Evolutionary conservation across 129 eudicot genomes (phyloP).

Genomic region (Lactuca saligna): DNA sequence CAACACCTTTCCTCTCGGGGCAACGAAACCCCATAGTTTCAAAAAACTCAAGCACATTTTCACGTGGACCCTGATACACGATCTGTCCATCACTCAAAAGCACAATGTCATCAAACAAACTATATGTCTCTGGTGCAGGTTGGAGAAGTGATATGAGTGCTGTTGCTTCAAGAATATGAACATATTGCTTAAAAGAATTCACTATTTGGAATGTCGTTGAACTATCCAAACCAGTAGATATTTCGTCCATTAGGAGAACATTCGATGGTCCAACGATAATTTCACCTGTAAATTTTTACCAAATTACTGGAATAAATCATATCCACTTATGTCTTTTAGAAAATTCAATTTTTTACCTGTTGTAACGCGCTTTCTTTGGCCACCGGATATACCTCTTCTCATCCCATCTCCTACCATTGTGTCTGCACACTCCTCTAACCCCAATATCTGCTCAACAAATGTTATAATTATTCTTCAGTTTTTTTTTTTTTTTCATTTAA

Average conservation of each 20-base stretch:
- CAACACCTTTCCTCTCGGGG: constrained; percentile 82
- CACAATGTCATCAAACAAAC: constrained; percentile 73
- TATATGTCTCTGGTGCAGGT: constrained; percentile 89
- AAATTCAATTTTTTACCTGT: constrained; percentile 47
- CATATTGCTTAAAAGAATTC: constrained; percentile 57
- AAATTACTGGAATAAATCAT: neutral
- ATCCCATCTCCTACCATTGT: constrained; percentile 81
- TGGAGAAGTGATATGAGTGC: constrained; percentile 79
- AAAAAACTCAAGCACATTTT: constrained; percentile 72
- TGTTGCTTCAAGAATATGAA: constrained; percentile 78
- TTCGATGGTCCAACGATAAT: constrained; percentile 88
- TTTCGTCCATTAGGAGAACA: constrained; percentile 90
- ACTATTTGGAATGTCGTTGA: constrained; percentile 82
- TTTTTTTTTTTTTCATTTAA: too few relatives aligned
- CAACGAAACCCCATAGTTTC: constrained; percentile 73
- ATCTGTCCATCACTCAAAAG: constrained; percentile 65
- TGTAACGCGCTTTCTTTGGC: constrained; percentile 84
- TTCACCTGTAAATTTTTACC: constrained; percentile 44
- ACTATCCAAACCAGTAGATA: constrained; percentile 93
- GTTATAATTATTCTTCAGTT: neutral
- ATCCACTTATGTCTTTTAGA: neutral
- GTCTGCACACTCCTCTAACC: constrained; percentile 80
- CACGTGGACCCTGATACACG: constrained; percentile 86
- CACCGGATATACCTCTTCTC: constrained; percentile 86
- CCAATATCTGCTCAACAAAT: constrained; percentile 52